Base-by-base conservation (phyloP, 495 filamentous ascomycete species). In the Penicillium paradoxum region DNA sequence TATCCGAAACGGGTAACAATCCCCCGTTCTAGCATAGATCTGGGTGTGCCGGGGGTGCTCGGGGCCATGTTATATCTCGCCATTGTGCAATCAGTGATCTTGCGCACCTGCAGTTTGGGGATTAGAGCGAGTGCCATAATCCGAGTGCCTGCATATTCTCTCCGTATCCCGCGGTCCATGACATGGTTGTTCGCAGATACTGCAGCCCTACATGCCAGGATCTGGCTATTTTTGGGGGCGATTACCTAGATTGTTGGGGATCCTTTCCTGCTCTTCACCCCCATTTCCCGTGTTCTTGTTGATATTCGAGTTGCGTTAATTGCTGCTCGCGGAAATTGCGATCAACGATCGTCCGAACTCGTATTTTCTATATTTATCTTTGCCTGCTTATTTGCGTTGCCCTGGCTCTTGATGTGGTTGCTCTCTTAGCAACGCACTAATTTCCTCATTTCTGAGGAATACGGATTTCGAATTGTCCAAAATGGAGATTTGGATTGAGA, bases 331-430 rank as follows among this genome's bases (percentile, higher is more conserved):
- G 30, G 45, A 37, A 49, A 49, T 49, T 45, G 2, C 3, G 15
- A n/a, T 38, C 22, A 18, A 13, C 13, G 33, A 37, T 37, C 30
- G 29, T 15, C 44, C 27, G 34, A 17, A 4, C 34, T 38, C 45
- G 45, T 39, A 38, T 38, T 27, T 25, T 37, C 46, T 49, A 49
- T 38, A 49, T 49, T 39, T 49, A 39, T 49, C 46, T 15, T 25
- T 27, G 1, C 11, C 24, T 3, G 24, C 14, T 25, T 0, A 25
- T 15, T 4, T 27, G n/a, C n/a, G 19, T 8, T 14, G 13, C 6
- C 41, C n/a, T 2, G 24, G 2, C 11, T 1, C 4, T 21, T 19
- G 9, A 30, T 29, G 22, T 9, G 22, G 13, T 48, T 37, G 5
- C 2, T 47, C 36, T 2, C 8, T 37, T 15, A 17, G 15, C 30